Base-by-base conservation (phyloP, 345 rosid species). In the Angophora floribunda region DNA sequence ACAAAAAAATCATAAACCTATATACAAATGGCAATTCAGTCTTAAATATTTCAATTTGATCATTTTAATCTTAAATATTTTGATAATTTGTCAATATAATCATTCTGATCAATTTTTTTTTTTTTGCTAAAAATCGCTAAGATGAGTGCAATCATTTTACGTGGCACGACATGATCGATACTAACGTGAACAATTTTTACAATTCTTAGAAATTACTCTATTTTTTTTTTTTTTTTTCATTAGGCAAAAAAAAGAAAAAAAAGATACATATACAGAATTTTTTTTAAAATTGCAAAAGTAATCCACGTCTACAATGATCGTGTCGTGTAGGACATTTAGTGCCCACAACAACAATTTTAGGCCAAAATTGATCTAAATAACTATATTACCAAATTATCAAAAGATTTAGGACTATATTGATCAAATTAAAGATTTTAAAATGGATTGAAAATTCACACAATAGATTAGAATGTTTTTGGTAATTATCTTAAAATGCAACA, bases 271-370 rank as follows among this genome's bases (percentile, higher is more conserved):
- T 28, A 70, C 0, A 2, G 13, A 9, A 5, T 19, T 70, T 70
- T 36, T 36, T 36, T 36, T 36, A 63, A 70, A 70, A 2, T 3
- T 17, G 13, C 28, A 5, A 9, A 75, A 75, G 3, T 19, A 9
- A 17, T 0, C 6, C 4, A 1, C 0, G 0, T 19, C 6, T 0
- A 5, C 3, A 1, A 2, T 16, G 13, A 75, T 11, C 0, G 0
- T 70, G 24, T 0, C 7, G 5, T 4, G 2, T 19, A 19, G 12
- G 4, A 70, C 17, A 0, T 1, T 17, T 0, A 1, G 0, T 0
- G 6, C 36, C 11, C 14, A 70, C 0, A 0, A 36, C 6, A 17
- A 14, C 11, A 7, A 32, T 70, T 70, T 70, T 3, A 36, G 1
- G 6, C 3, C 6, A 2, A 70, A 70, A 70, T 6, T 36, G 0